Percentiles rank a stretch among this genome's conserved stretches.
These are phyloP conservation scores for Aspergillus kassunensis DNA, from an alignment of 495 filamentous ascomycete genomes.

Conservation along the genomic window DNA sequence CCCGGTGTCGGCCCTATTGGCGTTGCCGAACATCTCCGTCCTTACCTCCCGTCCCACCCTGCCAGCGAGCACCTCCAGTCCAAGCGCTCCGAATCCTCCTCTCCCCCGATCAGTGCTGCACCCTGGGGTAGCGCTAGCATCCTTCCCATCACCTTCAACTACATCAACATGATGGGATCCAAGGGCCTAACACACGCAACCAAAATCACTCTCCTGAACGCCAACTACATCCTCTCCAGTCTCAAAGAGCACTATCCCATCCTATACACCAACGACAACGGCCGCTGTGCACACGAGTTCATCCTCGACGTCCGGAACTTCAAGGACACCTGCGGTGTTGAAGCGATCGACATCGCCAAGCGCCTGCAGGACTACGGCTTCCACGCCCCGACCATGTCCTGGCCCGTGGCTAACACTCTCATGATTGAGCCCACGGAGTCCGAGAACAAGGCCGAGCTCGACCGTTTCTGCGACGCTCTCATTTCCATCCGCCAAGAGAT, in stretches of 20 bases:
- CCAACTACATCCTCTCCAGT: constrained; percentile 93
- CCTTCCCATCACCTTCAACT: constrained; percentile 94
- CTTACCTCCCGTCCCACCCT: constrained; percentile 75
- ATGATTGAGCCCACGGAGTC: constrained; percentile 99
- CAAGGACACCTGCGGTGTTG: constrained; percentile 78
- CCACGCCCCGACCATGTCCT: constrained; percentile 97
- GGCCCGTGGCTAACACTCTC: constrained; percentile 92
- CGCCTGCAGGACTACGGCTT: constrained; percentile 98
- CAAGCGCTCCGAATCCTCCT: constrained; percentile 55
- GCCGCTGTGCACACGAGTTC: constrained; percentile 96
- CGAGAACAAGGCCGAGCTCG: constrained; percentile 89
- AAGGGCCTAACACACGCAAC: constrained; percentile 91
- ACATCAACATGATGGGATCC: constrained; percentile 95
- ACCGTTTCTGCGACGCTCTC: constrained; percentile 90
- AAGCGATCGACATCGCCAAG: constrained; percentile 97
- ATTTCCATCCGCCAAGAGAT: constrained; percentile 90
- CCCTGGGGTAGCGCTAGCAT: constrained; percentile 92
- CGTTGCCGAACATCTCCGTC: constrained; percentile 75
- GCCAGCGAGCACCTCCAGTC: constrained; percentile 51
- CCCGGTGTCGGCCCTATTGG: constrained; percentile 95
- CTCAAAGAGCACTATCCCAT: constrained; percentile 88
- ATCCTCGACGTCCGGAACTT: constrained; percentile 89
- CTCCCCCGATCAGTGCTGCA: constrained; percentile 75
- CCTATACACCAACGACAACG: constrained; percentile 84
- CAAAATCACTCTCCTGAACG: constrained; percentile 90